These are phyloP conservation scores for Diaporthe sp. DNA, from an alignment of 2,329 filamentous ascomycete species.

Conservation along the genomic window DNA sequence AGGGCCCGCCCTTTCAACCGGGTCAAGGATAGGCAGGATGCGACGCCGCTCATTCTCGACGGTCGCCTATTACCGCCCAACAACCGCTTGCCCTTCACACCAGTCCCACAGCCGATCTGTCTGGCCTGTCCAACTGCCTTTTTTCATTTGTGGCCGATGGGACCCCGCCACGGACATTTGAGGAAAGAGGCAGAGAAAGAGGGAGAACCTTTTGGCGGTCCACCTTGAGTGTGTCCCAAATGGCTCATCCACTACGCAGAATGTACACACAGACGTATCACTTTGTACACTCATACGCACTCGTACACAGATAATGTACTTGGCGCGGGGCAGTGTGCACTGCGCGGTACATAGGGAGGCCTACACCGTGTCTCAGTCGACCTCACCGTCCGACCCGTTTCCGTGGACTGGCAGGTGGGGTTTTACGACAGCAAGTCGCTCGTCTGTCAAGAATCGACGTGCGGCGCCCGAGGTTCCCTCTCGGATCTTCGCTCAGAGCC, in stretches of 20 bases:
- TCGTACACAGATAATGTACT: neutral
- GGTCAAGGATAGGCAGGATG: constrained; percentile 32
- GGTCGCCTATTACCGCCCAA: constrained; percentile 33
- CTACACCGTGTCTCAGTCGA: constrained; percentile 27
- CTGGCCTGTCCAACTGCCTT: constrained; percentile 1
- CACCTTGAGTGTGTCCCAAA: neutral
- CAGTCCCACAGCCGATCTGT: constrained; percentile 22
- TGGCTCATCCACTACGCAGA: neutral
- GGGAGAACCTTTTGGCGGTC: neutral
- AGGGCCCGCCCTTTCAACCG: constrained; percentile 21
- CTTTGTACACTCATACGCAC: neutral
- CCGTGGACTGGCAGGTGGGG: constrained; percentile 16
- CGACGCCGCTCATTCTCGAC: constrained; percentile 26
- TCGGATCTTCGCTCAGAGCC: constrained; percentile 22
- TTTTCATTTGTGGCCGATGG: constrained; percentile 19
- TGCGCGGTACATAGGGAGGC: constrained; percentile 13
- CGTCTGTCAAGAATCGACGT: constrained; percentile 20
- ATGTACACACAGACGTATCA: neutral
- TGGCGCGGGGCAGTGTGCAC: neutral
- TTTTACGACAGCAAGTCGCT: constrained; percentile 24
- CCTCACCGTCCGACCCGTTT: constrained; percentile 28
- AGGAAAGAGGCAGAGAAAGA: neutral
- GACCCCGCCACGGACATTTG: neutral
- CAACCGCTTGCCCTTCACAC: constrained; percentile 11
- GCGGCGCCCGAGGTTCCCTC: constrained; percentile 28